Base-by-base conservation (phyloP, 352 stramenopile species). In the Phytophthora idaei region DNA sequence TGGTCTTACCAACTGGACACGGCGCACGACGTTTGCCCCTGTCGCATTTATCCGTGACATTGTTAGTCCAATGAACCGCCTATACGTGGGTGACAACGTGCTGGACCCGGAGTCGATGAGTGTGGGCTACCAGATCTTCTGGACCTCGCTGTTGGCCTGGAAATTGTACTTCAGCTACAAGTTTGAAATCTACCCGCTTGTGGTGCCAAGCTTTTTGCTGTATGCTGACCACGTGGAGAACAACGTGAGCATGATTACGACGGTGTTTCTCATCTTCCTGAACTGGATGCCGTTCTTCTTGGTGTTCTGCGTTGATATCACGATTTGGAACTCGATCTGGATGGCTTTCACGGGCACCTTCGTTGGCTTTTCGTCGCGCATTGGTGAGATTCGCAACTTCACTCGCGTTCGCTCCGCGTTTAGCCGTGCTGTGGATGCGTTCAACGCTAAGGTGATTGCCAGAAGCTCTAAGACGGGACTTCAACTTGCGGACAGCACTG, bases 121-220 rank as follows among this genome's bases (percentile, higher is more conserved):
- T 56, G 49, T 93, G 5, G 85, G 78, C 7, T 99, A 99, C 73
- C 84, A 98, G 51, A 81, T 98, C 45, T 99, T 98, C 60, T 99
- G 97, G 97, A 56, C 82, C 5, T 96, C 92, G 10, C 87, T 99
- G 65, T 81, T 99, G 25, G 74, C 80, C 28, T 99, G 93, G 94
- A 99, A 99, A 74, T 67, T 99, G 5, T 98, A 94, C 69, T 99
- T 99, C 74, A 98, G 94, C 57, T 99, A 99, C 80, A 90, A 98
- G 67, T 99, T 99, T 73, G 95, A 99, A 71, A 98, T 99, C 11
- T 95, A 92, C 28, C 94, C 93, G 32, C 93, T 99, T 52, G 94
- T 99, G 25, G 87, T 98, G 2, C 97, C 97, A 14, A 97, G 92
- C 7, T 89, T 99, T 59, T 69, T 99, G 79, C 80, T 99, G 34